Evolutionary conservation across 495 filamentous ascomycete species (phyloP), one percentile per base, ranked within the genome.

Genomic region (Chaetomidium leptoderma): DNA sequence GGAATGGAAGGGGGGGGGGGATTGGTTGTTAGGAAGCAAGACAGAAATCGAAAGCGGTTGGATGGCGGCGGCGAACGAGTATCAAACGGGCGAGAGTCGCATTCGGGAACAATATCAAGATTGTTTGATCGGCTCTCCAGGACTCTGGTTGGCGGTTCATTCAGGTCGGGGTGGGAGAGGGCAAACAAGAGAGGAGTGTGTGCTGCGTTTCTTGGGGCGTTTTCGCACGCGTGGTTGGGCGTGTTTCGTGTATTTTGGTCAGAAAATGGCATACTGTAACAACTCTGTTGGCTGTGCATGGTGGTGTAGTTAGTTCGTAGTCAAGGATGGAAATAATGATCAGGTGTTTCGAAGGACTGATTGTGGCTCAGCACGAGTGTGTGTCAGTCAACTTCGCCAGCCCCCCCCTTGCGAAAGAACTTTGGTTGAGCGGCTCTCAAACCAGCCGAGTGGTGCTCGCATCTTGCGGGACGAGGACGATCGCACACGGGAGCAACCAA

Each of bases 71-170:
- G n/a, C n/a, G n/a, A n/a, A n/a, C 53, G 53, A 58, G 44, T 40
- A 45, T 36, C 44, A 24, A 44, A 26, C 46, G 49, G 32, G 36
- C 14, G 56, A 48, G 47, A 43, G 53, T 61, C 57, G 62, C 53
- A 40, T 63, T 49, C 44, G 59, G 60, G 45, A 57, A 47, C 29
- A 26, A 32, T 53, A 43, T 33, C 51, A 68, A n/a, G 60, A 62
- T 53, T 66, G 66, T 68, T 68, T 68, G 61, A 68, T 68, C 66
- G 57, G 36, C 63, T 64, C 60, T 58, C 61, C 58, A 40, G 55
- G 59, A 48, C 33, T 60, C 55, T 47, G 61, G 60, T 57, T 46
- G 57, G 58, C 55, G 51, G 61, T 61, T 57, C 46, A 19, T 57
- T 59, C 48, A 21, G 26, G 42, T 48, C 47, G 29, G 49, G 45